A percentile compares a stretch with the other conserved stretches of the same genome.
These are phyloP conservation scores for Hypoxylon rubiginosum DNA, from an alignment of 2,329 filamentous ascomycete species.

Conservation along the genomic window DNA sequence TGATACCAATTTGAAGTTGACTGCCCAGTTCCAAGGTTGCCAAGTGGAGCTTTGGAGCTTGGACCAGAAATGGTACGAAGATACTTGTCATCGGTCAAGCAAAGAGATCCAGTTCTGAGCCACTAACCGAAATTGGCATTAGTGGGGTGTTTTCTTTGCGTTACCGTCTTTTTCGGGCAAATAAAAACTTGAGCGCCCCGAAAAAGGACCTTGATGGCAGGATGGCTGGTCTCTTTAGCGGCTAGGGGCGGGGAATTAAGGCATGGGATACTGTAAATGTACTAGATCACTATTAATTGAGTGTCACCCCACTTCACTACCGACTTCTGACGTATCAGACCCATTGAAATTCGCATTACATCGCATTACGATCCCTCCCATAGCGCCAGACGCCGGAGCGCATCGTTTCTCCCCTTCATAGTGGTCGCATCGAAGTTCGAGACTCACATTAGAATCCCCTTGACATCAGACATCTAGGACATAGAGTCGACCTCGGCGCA, in stretches of 20 bases:
- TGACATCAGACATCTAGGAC: no score
- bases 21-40: no score
- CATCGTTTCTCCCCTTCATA: slow-evolving; percentile 3
- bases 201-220: slow-evolving; percentile 27
- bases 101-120: neutral
- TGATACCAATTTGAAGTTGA: slow-evolving; percentile 38
- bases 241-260: slow-evolving; percentile 8
- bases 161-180: neutral
- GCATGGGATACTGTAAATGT: slow-evolving; percentile 9
- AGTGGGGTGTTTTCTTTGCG: neutral
- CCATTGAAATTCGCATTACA: slow-evolving; percentile 44
- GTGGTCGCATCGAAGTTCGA: slow-evolving; percentile 25
- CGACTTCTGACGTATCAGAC: slow-evolving; percentile 43
- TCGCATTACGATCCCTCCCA: neutral
- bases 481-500: slow-evolving; percentile 30
- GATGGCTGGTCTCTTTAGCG: slow-evolving; percentile 8
- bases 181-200: neutral
- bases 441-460: slow-evolving; percentile 8
- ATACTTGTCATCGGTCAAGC: neutral
- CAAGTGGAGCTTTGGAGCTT: slow-evolving; percentile 1
- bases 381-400: neutral
- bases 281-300: neutral
- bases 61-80: slow-evolving; percentile 4
- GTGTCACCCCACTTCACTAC: slow-evolving; percentile 11
- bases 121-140: neutral